phyloP scores from a whole-genome alignment of 495 filamentous ascomycete species.

The Xanthoparmelia taractica region DNA sequence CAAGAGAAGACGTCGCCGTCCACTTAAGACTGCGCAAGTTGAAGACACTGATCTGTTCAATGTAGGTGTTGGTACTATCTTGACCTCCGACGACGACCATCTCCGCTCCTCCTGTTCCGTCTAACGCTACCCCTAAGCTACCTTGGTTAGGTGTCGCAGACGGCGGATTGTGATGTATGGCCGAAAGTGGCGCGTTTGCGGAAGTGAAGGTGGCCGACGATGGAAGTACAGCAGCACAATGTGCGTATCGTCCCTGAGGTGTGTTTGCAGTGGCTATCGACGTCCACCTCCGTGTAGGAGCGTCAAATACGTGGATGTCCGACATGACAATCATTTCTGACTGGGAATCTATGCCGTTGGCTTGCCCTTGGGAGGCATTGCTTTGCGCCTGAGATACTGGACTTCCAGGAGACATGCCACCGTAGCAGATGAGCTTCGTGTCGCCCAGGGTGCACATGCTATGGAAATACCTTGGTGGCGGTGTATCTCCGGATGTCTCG shows the following conservation, averaged over 20 bases:
- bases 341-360: constrained; percentile 51
- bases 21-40: constrained; percentile 94
- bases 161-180: constrained; percentile 80
- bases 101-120: constrained; percentile 87
- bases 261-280: constrained; percentile 70
- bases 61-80: constrained; percentile 95
- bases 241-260: constrained; percentile 91
- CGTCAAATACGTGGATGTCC: constrained; percentile 94
- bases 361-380: constrained; percentile 33
- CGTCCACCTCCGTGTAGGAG: constrained; percentile 77
- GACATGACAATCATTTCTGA: constrained; percentile 95
- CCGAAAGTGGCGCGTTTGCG: constrained; percentile 69
- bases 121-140: constrained; percentile 73
- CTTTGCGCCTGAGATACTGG: constrained; percentile 37
- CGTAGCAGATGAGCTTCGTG: constrained; percentile 94
- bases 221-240: constrained; percentile 88
- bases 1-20: constrained; percentile 77
- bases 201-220: constrained; percentile 82
- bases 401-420: constrained; percentile 82
- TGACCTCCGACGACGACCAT: constrained; percentile 97
- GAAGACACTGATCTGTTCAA: constrained; percentile 96
- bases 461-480: constrained; percentile 91
- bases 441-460: constrained; percentile 89
- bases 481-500: constrained; percentile 74
- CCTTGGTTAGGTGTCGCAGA: constrained; percentile 74